These are phyloP conservation scores for Limonium bicolor DNA, from an alignment of 148 eudicot genomes.

Conservation along the genomic window DNA sequence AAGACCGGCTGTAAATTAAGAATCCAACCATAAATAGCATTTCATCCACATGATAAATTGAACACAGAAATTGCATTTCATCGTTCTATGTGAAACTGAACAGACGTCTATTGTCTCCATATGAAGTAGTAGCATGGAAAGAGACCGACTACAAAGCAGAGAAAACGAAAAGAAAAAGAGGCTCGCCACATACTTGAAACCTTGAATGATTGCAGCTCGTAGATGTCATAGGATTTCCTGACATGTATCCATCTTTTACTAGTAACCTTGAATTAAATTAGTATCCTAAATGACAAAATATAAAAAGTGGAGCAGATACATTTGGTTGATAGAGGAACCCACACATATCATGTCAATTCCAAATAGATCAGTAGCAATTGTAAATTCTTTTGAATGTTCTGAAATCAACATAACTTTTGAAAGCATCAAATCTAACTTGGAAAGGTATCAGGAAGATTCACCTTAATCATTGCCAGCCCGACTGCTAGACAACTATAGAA, in stretches of 20 bases:
- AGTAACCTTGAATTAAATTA: too few species aligned
- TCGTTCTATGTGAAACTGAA: background rate
- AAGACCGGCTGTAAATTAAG: too few species aligned
- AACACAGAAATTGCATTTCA: background rate
- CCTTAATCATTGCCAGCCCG: slow-evolving; percentile 92
- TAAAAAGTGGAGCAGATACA: too few species aligned
- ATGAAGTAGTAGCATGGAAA: background rate
- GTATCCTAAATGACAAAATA: too few species aligned
- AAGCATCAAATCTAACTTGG: background rate
- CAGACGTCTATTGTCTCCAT: background rate
- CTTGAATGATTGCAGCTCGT: too few species aligned
- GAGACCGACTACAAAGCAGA: background rate
- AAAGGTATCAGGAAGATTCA: slow-evolving; percentile 8
- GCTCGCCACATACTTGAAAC: slow-evolving; percentile 20
- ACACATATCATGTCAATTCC: background rate
- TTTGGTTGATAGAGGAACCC: too few species aligned
- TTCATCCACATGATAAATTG: background rate
- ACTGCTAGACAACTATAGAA: slow-evolving; percentile 74
- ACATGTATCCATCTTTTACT: too few species aligned
- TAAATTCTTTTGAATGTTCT: too few species aligned
- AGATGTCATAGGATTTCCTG: too few species aligned
- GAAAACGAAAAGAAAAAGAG: background rate
- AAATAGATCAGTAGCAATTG: too few species aligned
- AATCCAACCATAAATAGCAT: background rate
- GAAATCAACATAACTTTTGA: too few species aligned